A percentile compares a stretch with the other conserved stretches of the same genome.
Evolutionary conservation across 2,329 filamentous ascomycete genomes (phyloP).

Genomic region (Colletotrichum plurivorum): DNA sequence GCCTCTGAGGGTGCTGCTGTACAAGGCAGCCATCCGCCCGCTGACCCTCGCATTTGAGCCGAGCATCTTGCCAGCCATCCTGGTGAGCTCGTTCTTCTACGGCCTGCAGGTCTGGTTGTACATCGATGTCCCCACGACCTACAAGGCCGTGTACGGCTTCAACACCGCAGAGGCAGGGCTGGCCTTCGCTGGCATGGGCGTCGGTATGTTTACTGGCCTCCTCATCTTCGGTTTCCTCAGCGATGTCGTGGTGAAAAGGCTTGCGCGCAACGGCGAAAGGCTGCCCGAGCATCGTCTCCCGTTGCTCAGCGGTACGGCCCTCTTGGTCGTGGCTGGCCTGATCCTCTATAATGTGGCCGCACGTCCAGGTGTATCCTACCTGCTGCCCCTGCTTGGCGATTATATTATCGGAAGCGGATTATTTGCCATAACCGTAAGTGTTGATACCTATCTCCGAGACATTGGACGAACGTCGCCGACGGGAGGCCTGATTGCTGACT

Average conservation of each 20-base stretch:
- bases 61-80: constrained; percentile 19
- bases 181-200: constrained; percentile 18
- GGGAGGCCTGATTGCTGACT: not conserved
- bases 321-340: constrained; percentile 17
- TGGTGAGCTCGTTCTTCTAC: constrained; percentile 31
- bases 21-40: constrained; percentile 17
- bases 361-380: constrained; percentile 2
- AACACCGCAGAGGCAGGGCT: constrained; percentile 13
- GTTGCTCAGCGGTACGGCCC: constrained; percentile 12
- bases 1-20: constrained; percentile 12
- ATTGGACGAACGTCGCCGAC: not conserved
- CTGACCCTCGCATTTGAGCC: constrained; percentile 12
- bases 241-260: constrained; percentile 15
- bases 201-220: constrained; percentile 25
- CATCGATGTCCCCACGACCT: constrained; percentile 32
- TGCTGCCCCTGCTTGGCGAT: constrained; percentile 18
- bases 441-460: not conserved
- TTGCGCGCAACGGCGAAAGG: constrained; percentile 14
- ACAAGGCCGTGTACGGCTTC: constrained; percentile 23
- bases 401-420: constrained; percentile 16
- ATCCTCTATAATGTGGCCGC: constrained; percentile 20
- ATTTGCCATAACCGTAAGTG: constrained; percentile 20
- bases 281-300: constrained; percentile 27
- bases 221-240: constrained; percentile 29
- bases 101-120: constrained; percentile 30